Percentiles rank a stretch among this genome's conserved stretches.
phyloP scores from a whole-genome alignment of 2,329 filamentous ascomycete species.

The Diaporthe vexans region DNA sequence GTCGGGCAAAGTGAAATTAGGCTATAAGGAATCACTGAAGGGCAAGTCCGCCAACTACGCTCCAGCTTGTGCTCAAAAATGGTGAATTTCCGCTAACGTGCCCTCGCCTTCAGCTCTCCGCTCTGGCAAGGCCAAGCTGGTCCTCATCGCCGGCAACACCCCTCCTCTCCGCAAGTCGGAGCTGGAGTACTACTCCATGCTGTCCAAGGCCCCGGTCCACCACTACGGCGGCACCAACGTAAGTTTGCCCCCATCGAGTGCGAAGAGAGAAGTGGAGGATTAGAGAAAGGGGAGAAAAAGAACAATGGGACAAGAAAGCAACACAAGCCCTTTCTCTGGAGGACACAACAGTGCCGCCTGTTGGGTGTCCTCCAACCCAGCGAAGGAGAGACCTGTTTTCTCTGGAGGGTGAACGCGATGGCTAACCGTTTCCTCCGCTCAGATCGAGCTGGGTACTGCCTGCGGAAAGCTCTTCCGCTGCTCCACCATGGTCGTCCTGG shows the following conservation, averaged over 20 bases:
- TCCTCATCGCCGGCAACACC: constrained; percentile 92
- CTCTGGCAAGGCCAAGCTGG: constrained; percentile 97
- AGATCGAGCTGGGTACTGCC: constrained; percentile 98
- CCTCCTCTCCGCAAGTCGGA: constrained; percentile 98
- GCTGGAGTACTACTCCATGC: constrained; percentile 95
- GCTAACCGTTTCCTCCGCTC: constrained; percentile 66
- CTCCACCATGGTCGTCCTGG: constrained; percentile 96
- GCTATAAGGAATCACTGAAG: constrained; percentile 82
- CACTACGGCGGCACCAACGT: constrained; percentile 99
- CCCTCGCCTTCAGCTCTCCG: constrained; percentile 83
- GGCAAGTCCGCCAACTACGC: constrained; percentile 39
- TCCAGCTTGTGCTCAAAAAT: not conserved
- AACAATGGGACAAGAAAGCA: not conserved
- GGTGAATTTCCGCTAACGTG: constrained; percentile 50
- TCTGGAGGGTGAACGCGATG: constrained; percentile 84
- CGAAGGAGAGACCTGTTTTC: constrained; percentile 84
- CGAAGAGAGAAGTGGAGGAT: not conserved
- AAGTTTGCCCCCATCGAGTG: constrained; percentile 65
- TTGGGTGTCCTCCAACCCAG: constrained; percentile 69
- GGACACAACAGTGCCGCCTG: constrained; percentile 37
- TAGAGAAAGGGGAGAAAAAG: not conserved
- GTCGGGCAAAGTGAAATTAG: constrained; percentile 85
- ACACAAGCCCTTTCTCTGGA: constrained; percentile 35
- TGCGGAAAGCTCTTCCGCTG: constrained; percentile 99
- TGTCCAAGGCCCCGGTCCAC: constrained; percentile 95